Evolutionary conservation across 2,329 filamentous ascomycete species (phyloP).

Genomic region (Ophiognomonia clavigignenti-juglandacearum): DNA sequence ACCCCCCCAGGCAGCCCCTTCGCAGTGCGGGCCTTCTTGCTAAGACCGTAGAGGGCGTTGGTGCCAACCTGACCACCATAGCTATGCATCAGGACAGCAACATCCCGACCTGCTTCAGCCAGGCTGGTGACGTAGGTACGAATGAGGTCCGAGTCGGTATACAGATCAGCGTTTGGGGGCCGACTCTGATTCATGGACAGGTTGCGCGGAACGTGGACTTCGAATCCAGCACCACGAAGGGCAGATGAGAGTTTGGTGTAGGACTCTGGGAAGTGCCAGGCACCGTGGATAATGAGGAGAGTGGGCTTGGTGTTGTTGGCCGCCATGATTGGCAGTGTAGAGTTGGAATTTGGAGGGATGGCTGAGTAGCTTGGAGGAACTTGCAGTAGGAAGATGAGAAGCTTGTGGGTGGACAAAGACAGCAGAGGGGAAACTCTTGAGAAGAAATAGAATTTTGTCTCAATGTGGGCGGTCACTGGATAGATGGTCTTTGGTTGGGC

Average conservation of each 20-base stretch:
- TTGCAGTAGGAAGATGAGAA: no score
- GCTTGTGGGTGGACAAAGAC: no score
- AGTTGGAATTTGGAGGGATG: no score
- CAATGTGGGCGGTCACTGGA: no score
- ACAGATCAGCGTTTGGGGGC: constrained; percentile 21
- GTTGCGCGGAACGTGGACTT: constrained; percentile 19
- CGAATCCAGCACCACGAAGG: constrained; percentile 17
- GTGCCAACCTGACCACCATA: constrained; percentile 25
- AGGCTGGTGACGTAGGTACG: constrained; percentile 19
- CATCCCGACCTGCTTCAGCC: constrained; percentile 16
- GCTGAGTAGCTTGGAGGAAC: no score
- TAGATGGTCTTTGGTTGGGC: no score
- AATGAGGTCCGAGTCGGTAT: constrained; percentile 18
- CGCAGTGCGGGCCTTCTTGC: constrained; percentile 11
- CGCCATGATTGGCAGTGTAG: not conserved
- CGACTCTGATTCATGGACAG: constrained; percentile 18
- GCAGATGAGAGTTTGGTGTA: constrained; percentile 19
- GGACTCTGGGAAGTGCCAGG: constrained; percentile 16
- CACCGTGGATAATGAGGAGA: constrained; percentile 16
- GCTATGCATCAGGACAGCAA: constrained; percentile 21
- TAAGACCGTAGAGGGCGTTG: constrained; percentile 21
- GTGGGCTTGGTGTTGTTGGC: not conserved
- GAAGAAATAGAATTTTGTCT: no score
- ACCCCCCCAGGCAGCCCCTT: constrained; percentile 20
- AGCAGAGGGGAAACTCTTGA: no score